These are phyloP conservation scores for Coemansia sp. DNA, from an alignment of 192 early-diverging fungal species.

Conservation along the genomic window DNA sequence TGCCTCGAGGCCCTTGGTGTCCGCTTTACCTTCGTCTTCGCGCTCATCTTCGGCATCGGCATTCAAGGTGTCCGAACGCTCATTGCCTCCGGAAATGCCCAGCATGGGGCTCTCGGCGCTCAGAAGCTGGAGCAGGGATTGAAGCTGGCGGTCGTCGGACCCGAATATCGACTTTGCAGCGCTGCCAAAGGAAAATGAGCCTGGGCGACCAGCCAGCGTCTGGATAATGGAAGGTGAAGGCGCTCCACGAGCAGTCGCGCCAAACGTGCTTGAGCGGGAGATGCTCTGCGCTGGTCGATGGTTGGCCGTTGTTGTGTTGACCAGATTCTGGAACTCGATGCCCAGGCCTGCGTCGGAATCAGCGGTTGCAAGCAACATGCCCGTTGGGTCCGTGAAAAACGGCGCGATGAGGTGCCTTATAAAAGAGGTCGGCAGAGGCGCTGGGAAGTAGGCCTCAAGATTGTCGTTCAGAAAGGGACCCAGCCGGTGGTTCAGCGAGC, in stretches of 20 bases:
- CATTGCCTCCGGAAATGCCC: slow-evolving; percentile 10
- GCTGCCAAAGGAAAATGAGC: slow-evolving; percentile 19
- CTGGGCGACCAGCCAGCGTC: slow-evolving; percentile 32
- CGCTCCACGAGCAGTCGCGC: slow-evolving; percentile 45
- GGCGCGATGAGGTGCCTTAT: slow-evolving; percentile 53
- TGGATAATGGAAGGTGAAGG: slow-evolving; percentile 54
- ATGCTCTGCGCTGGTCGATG: slow-evolving; percentile 26
- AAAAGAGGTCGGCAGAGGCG: slow-evolving; percentile 57
- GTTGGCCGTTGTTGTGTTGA: slow-evolving; percentile 26
- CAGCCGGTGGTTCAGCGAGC: slow-evolving; percentile 71
- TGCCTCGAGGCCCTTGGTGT: background rate
- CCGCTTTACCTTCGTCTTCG: background rate
- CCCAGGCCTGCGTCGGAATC: slow-evolving; percentile 22
- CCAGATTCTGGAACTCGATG: slow-evolving; percentile 41
- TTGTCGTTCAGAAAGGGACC: slow-evolving; percentile 75
- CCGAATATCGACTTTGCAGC: slow-evolving; percentile 47
- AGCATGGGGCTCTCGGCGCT: slow-evolving; percentile 52
- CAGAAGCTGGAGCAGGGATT: slow-evolving; percentile 47
- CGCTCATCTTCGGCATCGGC: slow-evolving; percentile 1
- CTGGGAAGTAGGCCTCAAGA: slow-evolving; percentile 64
- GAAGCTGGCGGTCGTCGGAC: slow-evolving; percentile 39
- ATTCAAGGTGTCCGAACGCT: slow-evolving; percentile 1
- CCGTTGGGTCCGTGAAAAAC: slow-evolving; percentile 39
- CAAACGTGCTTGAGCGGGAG: slow-evolving; percentile 47
- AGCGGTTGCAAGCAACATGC: slow-evolving; percentile 12